Evolutionary conservation across 140 eudicot species (phyloP), one percentile per base, ranked within the genome.

Genomic region (Cichorium intybus): DNA sequence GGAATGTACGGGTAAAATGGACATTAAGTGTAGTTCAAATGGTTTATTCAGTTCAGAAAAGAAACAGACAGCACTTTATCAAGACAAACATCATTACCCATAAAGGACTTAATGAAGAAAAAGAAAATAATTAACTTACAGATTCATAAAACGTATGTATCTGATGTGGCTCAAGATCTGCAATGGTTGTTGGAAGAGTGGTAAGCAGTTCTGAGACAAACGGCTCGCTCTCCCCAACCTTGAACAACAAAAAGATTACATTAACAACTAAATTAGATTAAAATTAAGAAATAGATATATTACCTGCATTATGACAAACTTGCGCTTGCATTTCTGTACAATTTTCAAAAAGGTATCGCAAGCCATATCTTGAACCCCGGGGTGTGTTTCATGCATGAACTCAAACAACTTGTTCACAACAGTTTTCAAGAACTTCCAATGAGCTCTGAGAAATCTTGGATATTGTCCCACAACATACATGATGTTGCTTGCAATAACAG

Each of bases 311-410:
- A 89, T 74, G 48, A 94, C 99, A 39, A 94, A 94, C 75, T 94
- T 94, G n/a, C 99, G 97, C 73, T 81, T 89, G 95, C 99, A 94
- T 76, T 89, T 94, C 68, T 94, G 99, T 24, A 94, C 99, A 74
- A 94, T 94, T 67, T 94, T 94, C 85, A 94, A 77, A 68, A 94
- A 94, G 12, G 99, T 94, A 57, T 94, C 99, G 20, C 99, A 89
- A 3, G 99, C 99, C 99, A 94, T 94, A 64, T 94, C 99, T 95
- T 94, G 99, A 71, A 94, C 99, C 65, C 99, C 99, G 3, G 97
- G 99, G 74, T 94, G 99, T 8, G 89, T 82, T 77, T 94, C 99
- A 39, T 94, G 99, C 99, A 94, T 94, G 84, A 94, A 94, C 78
- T 94, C 99, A 77, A 94, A 94, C 78, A 94, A 64, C 82, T 94